Conservation (phyloP, 768 basidiomycete genomes). For the Leccinum sublutescens region DNA sequence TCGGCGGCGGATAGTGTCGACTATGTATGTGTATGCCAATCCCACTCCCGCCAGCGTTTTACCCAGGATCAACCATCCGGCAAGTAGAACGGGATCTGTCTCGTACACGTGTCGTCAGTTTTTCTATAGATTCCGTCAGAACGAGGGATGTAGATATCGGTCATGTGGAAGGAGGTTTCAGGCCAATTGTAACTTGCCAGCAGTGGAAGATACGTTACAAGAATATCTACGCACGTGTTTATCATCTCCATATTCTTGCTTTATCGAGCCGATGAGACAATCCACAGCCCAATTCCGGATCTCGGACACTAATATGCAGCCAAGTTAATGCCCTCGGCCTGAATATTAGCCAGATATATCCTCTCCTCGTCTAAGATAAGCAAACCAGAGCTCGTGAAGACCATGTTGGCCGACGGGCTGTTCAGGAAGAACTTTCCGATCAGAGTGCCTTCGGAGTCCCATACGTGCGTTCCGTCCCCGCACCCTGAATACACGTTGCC, state of each 20-base stretch:
- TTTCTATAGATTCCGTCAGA: conserved; percentile 1
- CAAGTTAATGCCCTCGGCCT: conserved; percentile 29
- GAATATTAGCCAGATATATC: conserved; percentile 39
- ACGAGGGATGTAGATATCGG: background rate
- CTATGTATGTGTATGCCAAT: background rate
- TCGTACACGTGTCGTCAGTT: conserved; percentile 7
- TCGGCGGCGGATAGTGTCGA: background rate
- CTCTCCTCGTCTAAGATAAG: conserved; percentile 40
- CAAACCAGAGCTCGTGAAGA: conserved; percentile 41
- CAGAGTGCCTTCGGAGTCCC: conserved; percentile 52
- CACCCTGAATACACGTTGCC: conserved; percentile 70
- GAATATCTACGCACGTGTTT: background rate
- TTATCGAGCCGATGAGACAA: background rate
- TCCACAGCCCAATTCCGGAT: background rate
- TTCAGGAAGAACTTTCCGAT: conserved; percentile 34
- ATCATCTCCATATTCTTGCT: background rate
- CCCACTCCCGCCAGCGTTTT: background rate
- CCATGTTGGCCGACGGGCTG: conserved; percentile 36
- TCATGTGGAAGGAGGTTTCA: background rate
- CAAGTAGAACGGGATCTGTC: background rate
- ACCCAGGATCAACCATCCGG: background rate
- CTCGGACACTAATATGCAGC: conserved; percentile 5
- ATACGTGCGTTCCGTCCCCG: conserved; percentile 70
- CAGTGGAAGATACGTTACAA: background rate
- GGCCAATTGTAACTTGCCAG: background rate